Evolutionary conservation across 257 asterid genomes (phyloP).

Genomic region (Avicennia marina): DNA sequence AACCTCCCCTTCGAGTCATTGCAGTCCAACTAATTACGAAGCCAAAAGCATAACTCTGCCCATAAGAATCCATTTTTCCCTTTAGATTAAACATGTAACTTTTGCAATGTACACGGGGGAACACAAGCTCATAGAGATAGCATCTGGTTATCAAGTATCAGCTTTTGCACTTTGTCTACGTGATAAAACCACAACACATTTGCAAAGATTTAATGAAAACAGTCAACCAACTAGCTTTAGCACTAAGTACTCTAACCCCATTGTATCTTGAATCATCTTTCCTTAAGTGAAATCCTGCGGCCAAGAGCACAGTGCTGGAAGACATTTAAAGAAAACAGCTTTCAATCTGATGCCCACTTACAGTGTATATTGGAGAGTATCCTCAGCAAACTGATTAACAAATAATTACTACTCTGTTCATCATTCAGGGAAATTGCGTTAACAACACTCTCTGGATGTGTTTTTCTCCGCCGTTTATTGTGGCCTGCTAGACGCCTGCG

Average conservation of each 20-base stretch:
- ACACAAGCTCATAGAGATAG: too few species aligned
- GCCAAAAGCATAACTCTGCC: too few species aligned
- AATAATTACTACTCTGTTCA: constrained; percentile 63
- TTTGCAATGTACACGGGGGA: too few species aligned
- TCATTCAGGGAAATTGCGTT: constrained; percentile 41
- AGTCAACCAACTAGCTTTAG: constrained; percentile 8
- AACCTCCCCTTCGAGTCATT: too few species aligned
- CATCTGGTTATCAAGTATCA: too few species aligned
- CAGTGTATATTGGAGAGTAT: constrained; percentile 79
- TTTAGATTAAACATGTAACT: too few species aligned
- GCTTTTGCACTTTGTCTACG: too few species aligned
- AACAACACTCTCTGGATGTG: constrained; percentile 69
- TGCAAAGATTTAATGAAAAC: background rate
- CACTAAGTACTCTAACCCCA: background rate
- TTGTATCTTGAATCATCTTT: background rate
- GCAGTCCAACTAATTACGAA: too few species aligned
- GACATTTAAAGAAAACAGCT: background rate
- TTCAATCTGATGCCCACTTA: constrained; percentile 31
- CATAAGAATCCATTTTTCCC: too few species aligned
- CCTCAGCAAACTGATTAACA: constrained; percentile 74
- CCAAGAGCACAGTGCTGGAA: constrained; percentile 9
- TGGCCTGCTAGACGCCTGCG: constrained; percentile 95
- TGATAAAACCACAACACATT: too few species aligned
- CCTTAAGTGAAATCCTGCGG: background rate
- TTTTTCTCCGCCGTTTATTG: constrained; percentile 79